Evolutionary conservation across 805 yeast species (phyloP).

Genomic region (Yarrowia sp.): DNA sequence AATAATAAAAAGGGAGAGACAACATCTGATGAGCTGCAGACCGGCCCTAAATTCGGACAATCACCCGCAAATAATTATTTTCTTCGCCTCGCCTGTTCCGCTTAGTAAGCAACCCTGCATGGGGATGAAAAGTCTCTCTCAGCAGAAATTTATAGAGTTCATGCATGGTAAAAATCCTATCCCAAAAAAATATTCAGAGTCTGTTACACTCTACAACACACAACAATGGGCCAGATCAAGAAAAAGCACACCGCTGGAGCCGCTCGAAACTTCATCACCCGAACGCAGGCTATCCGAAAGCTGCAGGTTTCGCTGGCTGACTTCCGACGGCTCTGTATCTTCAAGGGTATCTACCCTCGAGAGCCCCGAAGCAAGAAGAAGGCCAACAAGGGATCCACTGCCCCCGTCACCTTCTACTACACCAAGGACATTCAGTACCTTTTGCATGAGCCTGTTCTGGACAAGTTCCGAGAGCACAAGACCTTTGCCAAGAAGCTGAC

Average conservation of each 20-base stretch:
- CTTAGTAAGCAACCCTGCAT: constrained; percentile 11
- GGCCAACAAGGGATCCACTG: constrained; percentile 97
- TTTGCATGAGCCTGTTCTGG: constrained; percentile 91
- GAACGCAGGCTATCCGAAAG: constrained; percentile 92
- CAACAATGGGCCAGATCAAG: constrained; percentile 59
- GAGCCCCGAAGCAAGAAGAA: constrained; percentile 95
- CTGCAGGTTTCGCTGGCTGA: constrained; percentile 94
- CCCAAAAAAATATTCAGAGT: constrained; percentile 34
- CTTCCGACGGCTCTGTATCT: constrained; percentile 91
- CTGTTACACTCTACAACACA: constrained; percentile 20
- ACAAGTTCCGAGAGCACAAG: constrained; percentile 93
- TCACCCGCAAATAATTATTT: too few species aligned
- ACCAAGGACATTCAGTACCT: constrained; percentile 92
- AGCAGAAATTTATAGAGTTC: constrained; percentile 28
- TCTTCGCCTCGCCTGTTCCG: too few species aligned
- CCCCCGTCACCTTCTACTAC: constrained; percentile 93
- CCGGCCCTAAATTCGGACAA: too few species aligned
- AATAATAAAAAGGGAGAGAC: too few species aligned
- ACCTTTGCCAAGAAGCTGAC: constrained; percentile 90
- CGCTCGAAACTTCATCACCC: constrained; percentile 89
- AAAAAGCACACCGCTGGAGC: constrained; percentile 85
- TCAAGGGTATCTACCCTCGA: constrained; percentile 97
- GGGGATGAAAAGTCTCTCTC: constrained; percentile 19
- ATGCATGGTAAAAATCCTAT: constrained; percentile 37
- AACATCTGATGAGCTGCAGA: too few species aligned